Conservation (phyloP, 192 early-diverging fungal genomes). For the Umbelopsis sp. region DNA sequence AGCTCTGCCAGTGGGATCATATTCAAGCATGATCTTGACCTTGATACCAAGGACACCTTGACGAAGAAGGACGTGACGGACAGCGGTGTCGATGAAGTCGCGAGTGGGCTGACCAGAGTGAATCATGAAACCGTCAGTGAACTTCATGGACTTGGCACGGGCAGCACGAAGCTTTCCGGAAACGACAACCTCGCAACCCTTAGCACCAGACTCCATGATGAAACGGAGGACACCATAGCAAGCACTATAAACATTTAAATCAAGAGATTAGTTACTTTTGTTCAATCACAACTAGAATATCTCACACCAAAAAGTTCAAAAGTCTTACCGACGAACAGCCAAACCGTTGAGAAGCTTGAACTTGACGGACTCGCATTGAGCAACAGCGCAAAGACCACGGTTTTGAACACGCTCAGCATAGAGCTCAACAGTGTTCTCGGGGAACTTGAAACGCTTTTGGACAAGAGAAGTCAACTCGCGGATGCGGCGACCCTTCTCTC, state of each 20-base stretch:
- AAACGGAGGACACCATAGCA: slow-evolving; percentile 99
- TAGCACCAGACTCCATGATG: slow-evolving; percentile 99
- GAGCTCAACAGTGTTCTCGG: slow-evolving; percentile 97
- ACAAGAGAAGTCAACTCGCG: slow-evolving; percentile 97
- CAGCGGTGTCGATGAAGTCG: slow-evolving; percentile 94
- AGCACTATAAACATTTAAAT: slow-evolving; percentile 55
- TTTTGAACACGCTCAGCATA: slow-evolving; percentile 98
- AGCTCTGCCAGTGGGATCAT: slow-evolving; percentile 89
- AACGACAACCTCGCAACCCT: slow-evolving; percentile 99
- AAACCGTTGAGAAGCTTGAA: slow-evolving; percentile 98
- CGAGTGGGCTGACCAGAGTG: slow-evolving; percentile 98
- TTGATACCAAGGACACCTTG: slow-evolving; percentile 99
- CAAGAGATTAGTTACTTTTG: too few species aligned
- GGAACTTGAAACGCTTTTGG: slow-evolving; percentile 99
- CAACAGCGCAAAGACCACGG: slow-evolving; percentile 97
- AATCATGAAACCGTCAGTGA: slow-evolving; percentile 99
- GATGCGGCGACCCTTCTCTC: slow-evolving; percentile 98
- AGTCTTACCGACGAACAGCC: slow-evolving; percentile 81
- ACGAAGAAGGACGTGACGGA: slow-evolving; percentile 96
- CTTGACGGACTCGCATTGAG: slow-evolving; percentile 98
- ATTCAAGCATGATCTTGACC: slow-evolving; percentile 99
- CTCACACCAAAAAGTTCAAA: not conserved
- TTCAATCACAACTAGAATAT: not conserved
- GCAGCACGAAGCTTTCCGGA: slow-evolving; percentile 99
- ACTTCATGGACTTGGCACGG: slow-evolving; percentile 99